Evolutionary conservation across 106 monocot genomes (phyloP), one percentile per base, ranked within the genome.

Genomic region (Apostasia shenzhenica): DNA sequence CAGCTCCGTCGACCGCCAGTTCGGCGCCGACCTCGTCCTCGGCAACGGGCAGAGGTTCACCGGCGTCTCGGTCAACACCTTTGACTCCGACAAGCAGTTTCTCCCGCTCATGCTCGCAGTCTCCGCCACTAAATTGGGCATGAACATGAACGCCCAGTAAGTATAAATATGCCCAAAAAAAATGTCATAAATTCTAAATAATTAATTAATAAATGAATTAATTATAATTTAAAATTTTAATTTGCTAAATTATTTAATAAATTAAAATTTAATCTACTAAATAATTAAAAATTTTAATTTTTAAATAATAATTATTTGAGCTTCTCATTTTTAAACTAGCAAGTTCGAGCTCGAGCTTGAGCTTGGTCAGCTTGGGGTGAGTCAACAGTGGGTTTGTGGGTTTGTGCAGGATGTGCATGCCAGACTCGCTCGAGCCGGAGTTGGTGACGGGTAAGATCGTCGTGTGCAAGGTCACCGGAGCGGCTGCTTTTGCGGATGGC

Each of bases 371-470:
- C 26, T 26, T 26, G 2, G 11, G 3, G 14, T 55, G 14, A 13
- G 11, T 55, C 4, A 50, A 50, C 4, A 0, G 4, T 50, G 50
- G 4, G 50, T 4, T 8, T 0, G 8, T 59, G 4, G 8, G 6
- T 37, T 14, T 5, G 1, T 63, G 53, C 53, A 77, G 77, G 48
- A 67, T 48, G 38, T 79, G 78, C 37, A 5, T 14, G 2, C 8
- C 44, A 3, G 69, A 51, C 1, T 57, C 71, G 0, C 12, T 80
- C 75, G 66, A 80, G n/a, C n/a, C 2, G 10, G 61, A 43, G 51
- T 2, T 48, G 47, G 75, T 80, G 71, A 75, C 71, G 42, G 75
- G 67, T 5, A 71, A 44, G 47, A 71, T 80, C 54, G 80, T 80
- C 39, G 45, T 80, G 11, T 80, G 80, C 39, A 75, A 80, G 48